These are phyloP conservation scores for Microbotryomycetes sp. DNA, from an alignment of 1,284 basidiomycete genomes.

Conservation along the genomic window DNA sequence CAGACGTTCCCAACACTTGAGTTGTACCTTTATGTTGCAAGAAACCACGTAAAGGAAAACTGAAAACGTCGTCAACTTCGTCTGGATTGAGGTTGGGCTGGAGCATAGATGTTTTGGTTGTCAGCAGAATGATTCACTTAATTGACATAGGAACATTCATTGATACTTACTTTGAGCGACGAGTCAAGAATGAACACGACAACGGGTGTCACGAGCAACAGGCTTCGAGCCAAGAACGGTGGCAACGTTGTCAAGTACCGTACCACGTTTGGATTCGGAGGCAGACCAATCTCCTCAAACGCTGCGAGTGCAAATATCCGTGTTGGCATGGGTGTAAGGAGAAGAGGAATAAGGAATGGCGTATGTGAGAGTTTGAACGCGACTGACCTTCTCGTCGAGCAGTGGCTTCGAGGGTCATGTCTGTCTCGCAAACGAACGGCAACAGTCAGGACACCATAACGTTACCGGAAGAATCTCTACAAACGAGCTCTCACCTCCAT, in stretches of 20 bases:
- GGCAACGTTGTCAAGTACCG: constrained; percentile 33
- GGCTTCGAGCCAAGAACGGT: constrained; percentile 32
- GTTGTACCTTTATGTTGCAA: constrained; percentile 9
- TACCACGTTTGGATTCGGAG: constrained; percentile 25
- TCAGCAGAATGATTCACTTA: not conserved
- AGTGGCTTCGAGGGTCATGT: constrained; percentile 34
- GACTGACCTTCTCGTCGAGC: constrained; percentile 34
- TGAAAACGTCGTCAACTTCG: constrained; percentile 35
- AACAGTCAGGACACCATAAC: not conserved
- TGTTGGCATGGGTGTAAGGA: too few relatives aligned
- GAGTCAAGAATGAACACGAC: constrained; percentile 28
- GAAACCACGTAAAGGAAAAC: constrained; percentile 35
- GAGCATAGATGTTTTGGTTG: too few relatives aligned
- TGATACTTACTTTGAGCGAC: constrained; percentile 19
- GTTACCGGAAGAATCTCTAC: not conserved
- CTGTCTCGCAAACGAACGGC: not conserved
- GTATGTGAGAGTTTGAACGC: not conserved
- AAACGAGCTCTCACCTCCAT: constrained; percentile 12
- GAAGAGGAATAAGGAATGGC: too few relatives aligned
- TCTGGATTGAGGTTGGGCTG: constrained; percentile 30
- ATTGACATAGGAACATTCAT: too few relatives aligned
- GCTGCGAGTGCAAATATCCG: constrained; percentile 14
- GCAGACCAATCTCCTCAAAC: constrained; percentile 36
- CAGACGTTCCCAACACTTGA: constrained; percentile 2
- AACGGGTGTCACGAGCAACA: constrained; percentile 35